A percentile compares a stretch with the other conserved stretches of the same genome.
Evolutionary conservation across 1,139 yeast species (phyloP).

Genomic region (Nakaseomyces bracarensis): DNA sequence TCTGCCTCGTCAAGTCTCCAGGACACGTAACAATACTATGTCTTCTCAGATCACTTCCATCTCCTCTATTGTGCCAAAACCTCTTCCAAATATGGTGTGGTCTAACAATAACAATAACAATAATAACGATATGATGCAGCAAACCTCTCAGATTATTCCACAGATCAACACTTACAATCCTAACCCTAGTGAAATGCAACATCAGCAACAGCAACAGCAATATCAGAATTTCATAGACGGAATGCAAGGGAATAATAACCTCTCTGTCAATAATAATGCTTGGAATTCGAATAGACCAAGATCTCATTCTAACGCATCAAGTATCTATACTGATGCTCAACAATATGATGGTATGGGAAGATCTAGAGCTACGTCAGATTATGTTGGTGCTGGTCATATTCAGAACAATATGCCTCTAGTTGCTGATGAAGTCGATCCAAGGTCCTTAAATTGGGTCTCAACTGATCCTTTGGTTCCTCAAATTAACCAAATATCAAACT

Average conservation of each 20-base stretch:
- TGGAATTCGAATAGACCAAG: constrained; percentile 20
- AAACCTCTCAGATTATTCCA: constrained; percentile 9
- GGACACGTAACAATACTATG: constrained; percentile 31
- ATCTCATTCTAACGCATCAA: constrained; percentile 28
- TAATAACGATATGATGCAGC: constrained; percentile 10
- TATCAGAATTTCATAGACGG: constrained; percentile 13
- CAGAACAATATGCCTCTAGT: constrained; percentile 31
- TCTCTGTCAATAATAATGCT: constrained; percentile 10
- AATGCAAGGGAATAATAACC: background rate
- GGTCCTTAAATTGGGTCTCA: constrained; percentile 44
- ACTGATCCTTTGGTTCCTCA: constrained; percentile 66
- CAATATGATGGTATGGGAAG: constrained; percentile 24
- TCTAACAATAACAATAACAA: constrained; percentile 14
- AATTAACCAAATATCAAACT: constrained; percentile 26
- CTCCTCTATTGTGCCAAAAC: constrained; percentile 24
- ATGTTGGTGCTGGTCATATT: constrained; percentile 18
- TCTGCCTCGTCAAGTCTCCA: constrained; percentile 19
- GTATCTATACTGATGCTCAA: constrained; percentile 26
- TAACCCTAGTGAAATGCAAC: background rate
- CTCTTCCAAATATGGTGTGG: constrained; percentile 25
- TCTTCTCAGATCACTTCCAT: constrained; percentile 31
- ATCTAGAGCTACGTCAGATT: constrained; percentile 38
- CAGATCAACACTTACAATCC: constrained; percentile 5
- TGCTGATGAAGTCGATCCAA: constrained; percentile 49
- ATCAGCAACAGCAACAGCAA: constrained; percentile 8